Conservation (phyloP, 192 early-diverging fungal species). For the Backusella psychrophila region DNA sequence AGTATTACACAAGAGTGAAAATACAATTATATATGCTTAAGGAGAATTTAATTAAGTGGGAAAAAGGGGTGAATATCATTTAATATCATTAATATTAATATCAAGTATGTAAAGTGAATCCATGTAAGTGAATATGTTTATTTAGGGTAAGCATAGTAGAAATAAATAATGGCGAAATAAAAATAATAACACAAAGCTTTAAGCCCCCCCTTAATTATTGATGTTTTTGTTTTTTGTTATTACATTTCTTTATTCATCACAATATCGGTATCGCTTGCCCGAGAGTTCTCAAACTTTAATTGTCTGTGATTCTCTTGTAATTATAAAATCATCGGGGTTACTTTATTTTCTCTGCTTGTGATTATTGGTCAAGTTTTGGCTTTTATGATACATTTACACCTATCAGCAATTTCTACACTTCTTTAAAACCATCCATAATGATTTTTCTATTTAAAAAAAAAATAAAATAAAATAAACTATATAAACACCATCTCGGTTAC, state of each 20-base stretch:
- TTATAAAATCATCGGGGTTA: not conserved
- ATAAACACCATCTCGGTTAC: not conserved
- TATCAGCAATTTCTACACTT: not conserved
- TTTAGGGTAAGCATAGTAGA: not conserved
- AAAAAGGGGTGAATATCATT: not conserved
- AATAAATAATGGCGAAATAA: not conserved
- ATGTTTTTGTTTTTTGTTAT: not conserved
- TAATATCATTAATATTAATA: not conserved
- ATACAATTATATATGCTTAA: not conserved
- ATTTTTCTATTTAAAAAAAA: not conserved
- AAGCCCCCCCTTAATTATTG: not conserved
- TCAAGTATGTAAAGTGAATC: not conserved
- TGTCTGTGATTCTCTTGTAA: not conserved
- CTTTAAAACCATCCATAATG: not conserved
- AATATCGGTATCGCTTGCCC: not conserved
- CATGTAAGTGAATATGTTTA: not conserved
- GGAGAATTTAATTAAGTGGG: not conserved
- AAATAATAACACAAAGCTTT: not conserved
- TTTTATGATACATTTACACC: not conserved
- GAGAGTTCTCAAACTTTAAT: not conserved
- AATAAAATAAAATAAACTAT: not conserved
- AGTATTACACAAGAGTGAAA: not conserved
- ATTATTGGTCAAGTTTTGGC: not conserved
- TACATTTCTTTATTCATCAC: not conserved
- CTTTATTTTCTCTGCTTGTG: not conserved